Base-by-base conservation (phyloP, 2,329 filamentous ascomycete species). In the Arthrobotrys conoides region DNA sequence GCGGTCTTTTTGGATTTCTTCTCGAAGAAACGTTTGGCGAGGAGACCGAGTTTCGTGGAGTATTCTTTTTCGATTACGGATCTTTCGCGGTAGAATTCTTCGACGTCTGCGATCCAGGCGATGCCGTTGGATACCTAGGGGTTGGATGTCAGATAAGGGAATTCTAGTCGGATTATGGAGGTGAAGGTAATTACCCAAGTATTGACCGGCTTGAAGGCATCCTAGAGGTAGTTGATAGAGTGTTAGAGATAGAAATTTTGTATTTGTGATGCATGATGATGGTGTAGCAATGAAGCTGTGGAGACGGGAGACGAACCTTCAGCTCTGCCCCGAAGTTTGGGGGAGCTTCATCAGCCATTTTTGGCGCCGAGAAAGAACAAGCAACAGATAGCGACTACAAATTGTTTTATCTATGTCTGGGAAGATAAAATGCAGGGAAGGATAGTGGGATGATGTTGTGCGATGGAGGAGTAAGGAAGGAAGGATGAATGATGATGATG, bases 21-120 rank as follows among this genome's bases (percentile, higher is more conserved):
- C 83, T 99, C 96, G 83, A 93, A 96, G 87, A 97, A 98, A 84
- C 96, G 97, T 87, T 96, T 97, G 70, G 95, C 96, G 64, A 99
- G 87, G 1, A 90, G 90, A 82, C 90, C 92, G 80, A 99, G 90
- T 85, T 95, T 98, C 80, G 91, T 89, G 82, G 93, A 92, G 85
- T 99, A 98, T 84, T 99, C 96, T 86, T 97, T 97, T 86, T 99
- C 96, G 84, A 99, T 97, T 41, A 87, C 90, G 83, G 93, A 93
- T 73, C 96, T 90, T 85, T 99, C 96, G 80, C 96, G 93, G 87
- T 98, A 99, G 87, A 98, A 99, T 83, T 93, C 91, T 85, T 99
- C 93, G 80, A 99, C 93, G 83, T 99, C 96, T 83, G 97, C 95
- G 76, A 99, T 90, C 95, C 95, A 99, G 81, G 89, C 87, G 84